Percentiles rank a stretch among this genome's conserved stretches.
Conservation (phyloP, 2,329 filamentous ascomycete species). For the Sporothrix phasma region DNA sequence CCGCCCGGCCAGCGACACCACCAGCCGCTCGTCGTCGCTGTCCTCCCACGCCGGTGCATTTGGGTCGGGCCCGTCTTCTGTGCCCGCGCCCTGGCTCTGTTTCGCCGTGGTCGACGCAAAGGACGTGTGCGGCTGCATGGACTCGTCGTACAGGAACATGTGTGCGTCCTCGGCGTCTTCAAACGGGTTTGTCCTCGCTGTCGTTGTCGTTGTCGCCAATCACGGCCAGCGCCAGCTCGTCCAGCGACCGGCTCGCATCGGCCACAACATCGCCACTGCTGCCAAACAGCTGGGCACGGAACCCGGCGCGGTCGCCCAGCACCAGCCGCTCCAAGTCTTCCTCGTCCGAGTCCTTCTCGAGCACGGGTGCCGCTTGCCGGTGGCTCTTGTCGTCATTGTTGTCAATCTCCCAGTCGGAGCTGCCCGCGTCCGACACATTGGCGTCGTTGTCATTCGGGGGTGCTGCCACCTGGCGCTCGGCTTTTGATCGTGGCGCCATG, state of each 20-base stretch:
- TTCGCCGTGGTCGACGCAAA: constrained; percentile 11
- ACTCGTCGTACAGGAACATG: constrained; percentile 70
- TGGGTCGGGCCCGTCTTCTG: constrained; percentile 28
- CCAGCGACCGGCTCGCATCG: constrained; percentile 29
- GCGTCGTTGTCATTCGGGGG: constrained; percentile 7
- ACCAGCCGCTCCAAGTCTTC: constrained; percentile 80
- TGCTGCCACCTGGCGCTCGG: background rate
- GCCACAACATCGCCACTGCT: constrained; percentile 31
- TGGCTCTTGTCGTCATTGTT: constrained; percentile 15
- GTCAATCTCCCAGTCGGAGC: constrained; percentile 24
- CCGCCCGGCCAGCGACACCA: constrained; percentile 69
- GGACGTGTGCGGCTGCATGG: constrained; percentile 8
- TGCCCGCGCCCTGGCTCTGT: constrained; percentile 23
- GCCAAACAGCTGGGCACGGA: constrained; percentile 61
- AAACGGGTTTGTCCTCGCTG: constrained; percentile 19
- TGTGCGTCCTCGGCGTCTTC: constrained; percentile 61
- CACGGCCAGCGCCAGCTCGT: constrained; percentile 24
- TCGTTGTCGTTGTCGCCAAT: constrained; percentile 17
- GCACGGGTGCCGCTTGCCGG: constrained; percentile 21
- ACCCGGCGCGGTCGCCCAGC: constrained; percentile 77
- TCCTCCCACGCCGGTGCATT: constrained; percentile 72
- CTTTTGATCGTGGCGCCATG: background rate
- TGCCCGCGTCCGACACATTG: constrained; percentile 16
- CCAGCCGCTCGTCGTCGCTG: constrained; percentile 85
- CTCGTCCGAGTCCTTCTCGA: constrained; percentile 71